Base-by-base conservation (phyloP, 208 protist genomes). In the Phytomonas serpens region DNA sequence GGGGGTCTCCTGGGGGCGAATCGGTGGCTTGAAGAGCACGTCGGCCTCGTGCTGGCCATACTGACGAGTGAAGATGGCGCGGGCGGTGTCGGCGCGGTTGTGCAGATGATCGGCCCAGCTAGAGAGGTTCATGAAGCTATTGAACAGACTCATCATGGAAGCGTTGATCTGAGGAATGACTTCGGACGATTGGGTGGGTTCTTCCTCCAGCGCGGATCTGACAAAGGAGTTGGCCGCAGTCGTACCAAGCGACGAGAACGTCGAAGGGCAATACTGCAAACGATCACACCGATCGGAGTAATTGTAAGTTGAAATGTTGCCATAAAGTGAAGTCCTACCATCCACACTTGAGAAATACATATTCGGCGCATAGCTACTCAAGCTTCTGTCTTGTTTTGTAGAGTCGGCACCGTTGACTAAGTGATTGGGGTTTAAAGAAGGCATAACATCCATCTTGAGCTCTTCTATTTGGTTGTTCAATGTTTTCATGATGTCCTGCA, bases 1-100 rank as follows among this genome's bases (percentile, higher is more conserved):
- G 47, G 4, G 47, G 16, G 63, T 67, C 16, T 67, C 34, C 63
- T 67, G 63, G 2, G 63, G 27, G 19, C 14, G 11, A 19, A 52
- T 67, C 11, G 37, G 37, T 19, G 63, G 63, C 23, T 67, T 67
- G 67, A 92, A 86, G 36, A 94, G 72, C 9, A 87, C 75, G 36
- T 86, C 80, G n/a, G 89, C 82, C 67, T 94, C 89, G 33, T 79
- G 27, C 19, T 85, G 68, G 52, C 89, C 86, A 76, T 90, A 94
- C 31, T 81, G 77, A 2, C 85, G 82, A 23, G 79, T 80, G 72
- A 94, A 91, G 61, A 85, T 71, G 67, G 85, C 77, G 57, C 89
- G 79, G 2, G 83, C 84, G 13, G 63, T 72, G 65, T 87, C 74
- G 40, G 77, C 77, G 64, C 84, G 83, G 10, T 73, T 72, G 72